phyloP scores from a whole-genome alignment of 1,139 yeast genomes.

The Magnusiomyces suaveolens region DNA sequence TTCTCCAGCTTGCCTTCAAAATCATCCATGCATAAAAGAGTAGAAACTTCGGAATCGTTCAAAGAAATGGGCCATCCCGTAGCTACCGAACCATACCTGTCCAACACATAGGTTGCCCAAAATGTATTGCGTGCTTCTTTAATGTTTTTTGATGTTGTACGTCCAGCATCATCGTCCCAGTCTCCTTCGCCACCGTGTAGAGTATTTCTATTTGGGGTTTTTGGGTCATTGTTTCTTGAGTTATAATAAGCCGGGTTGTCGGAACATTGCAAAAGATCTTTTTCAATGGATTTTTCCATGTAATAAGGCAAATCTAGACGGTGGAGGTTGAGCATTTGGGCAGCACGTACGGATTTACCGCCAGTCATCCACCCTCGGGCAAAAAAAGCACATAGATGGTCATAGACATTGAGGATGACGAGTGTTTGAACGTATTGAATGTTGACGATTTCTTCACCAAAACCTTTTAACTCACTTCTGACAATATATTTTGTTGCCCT shows the following conservation, averaged over 20 bases:
- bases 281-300: too few relatives aligned
- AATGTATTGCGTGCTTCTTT: constrained; percentile 28
- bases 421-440: constrained; percentile 25
- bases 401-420: constrained; percentile 22
- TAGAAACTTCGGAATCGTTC: constrained; percentile 19
- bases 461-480: constrained; percentile 16
- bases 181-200: background rate
- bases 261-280: too few relatives aligned
- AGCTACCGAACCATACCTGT: constrained; percentile 24
- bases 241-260: too few relatives aligned
- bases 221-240: too few relatives aligned
- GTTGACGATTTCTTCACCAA: constrained; percentile 18
- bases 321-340: constrained; percentile 23
- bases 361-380: constrained; percentile 29
- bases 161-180: background rate
- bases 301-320: constrained; percentile 20
- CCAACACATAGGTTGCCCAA: constrained; percentile 25
- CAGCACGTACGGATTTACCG: constrained; percentile 24
- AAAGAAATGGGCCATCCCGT: constrained; percentile 26
- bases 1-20: too few relatives aligned
- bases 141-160: background rate
- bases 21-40: constrained; percentile 16
- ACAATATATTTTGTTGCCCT: constrained; percentile 23
- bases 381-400: constrained; percentile 23
- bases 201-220: too few relatives aligned